Evolutionary conservation across 106 monocot species (phyloP), one percentile per base, ranked within the genome.

Genomic region (Acorus calamus): DNA sequence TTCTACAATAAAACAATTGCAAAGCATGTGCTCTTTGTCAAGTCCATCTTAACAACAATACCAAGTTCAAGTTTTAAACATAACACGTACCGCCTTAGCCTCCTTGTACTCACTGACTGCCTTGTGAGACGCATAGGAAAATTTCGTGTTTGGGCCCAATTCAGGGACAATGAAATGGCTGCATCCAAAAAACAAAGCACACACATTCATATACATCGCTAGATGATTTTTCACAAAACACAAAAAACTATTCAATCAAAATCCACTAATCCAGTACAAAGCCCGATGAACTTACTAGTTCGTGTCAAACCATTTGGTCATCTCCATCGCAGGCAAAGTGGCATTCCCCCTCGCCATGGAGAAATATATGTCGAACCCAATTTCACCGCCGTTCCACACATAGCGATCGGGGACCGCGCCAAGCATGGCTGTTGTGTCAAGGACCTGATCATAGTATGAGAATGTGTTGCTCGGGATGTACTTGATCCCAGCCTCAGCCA

Each of bases 241-340:
- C 28, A 28, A 28, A 28, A 28, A 28, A 28, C 28, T 28, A 28
- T 28, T 28, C 28, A 28, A 28, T 28, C 28, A 28, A 28, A 28
- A 28, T 28, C n/a, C n/a, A n/a, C n/a, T n/a, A n/a, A n/a, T n/a
- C 28, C 28, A 28, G 28, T 28, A 28, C n/a, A 65, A 28, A 28
- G 28, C 28, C 28, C 28, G 28, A 28, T 28, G 28, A 28, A 28
- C 94, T 89, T 84, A 94, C 94, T 94, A 94, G 81, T 94, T 94
- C 42, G 94, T 94, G 72, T 94, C 94, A 72, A 94, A 94, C 94
- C 94, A 94, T 78, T 94, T 94, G 74, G 94, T 94, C 94, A 94
- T 94, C 77, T 94, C 94, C 94, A 94, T 94, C 53, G 94, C 89
- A 65, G 94, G 89, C 4, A 94, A 82, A 46, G 89, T 71, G 65